phyloP scores from a whole-genome alignment of 331 rosid genomes.

The Malus hybrid region DNA sequence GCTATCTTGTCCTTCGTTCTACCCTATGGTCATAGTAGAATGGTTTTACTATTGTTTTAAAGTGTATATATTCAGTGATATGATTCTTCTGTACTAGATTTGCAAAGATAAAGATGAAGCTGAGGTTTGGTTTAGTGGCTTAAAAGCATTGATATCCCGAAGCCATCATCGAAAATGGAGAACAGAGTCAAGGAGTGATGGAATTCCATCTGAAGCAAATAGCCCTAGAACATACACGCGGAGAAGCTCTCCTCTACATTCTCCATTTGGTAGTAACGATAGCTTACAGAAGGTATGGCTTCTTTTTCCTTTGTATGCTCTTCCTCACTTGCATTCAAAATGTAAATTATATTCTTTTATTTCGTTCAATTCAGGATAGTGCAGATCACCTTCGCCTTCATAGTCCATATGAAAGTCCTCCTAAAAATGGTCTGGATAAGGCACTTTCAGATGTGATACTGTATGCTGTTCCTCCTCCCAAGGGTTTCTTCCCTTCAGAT shows the following conservation, averaged over 20 bases:
- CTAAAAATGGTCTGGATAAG: conserved; percentile 87
- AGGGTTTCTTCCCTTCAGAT: conserved; percentile 87
- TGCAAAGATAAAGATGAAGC: conserved; percentile 99
- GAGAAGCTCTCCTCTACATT: conserved; percentile 91
- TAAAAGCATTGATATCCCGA: conserved; percentile 89
- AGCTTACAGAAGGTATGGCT: conserved; percentile 81
- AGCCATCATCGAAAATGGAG: conserved; percentile 90
- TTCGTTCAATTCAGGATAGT: conserved; percentile 57
- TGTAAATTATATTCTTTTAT: conserved; percentile 16
- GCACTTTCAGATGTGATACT: conserved; percentile 75
- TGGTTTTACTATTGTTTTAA: conserved; percentile 1
- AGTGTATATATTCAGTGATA: neutral
- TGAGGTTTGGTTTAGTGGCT: conserved; percentile 98
- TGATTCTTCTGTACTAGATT: conserved; percentile 53
- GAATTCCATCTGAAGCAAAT: conserved; percentile 89
- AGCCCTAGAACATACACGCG: conserved; percentile 96
- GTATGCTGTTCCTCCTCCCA: conserved; percentile 81
- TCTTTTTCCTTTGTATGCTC: conserved; percentile 2
- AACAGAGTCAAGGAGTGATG: conserved; percentile 97
- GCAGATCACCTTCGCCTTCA: conserved; percentile 90
- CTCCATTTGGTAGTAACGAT: conserved; percentile 93
- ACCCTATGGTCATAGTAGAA: neutral
- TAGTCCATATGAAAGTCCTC: conserved; percentile 96
- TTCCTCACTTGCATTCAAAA: conserved; percentile 10
- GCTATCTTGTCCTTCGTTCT: neutral